Evolutionary conservation across 441 rosid genomes (phyloP), one percentile per base, ranked within the genome.

Genomic region (Erodium texanum): DNA sequence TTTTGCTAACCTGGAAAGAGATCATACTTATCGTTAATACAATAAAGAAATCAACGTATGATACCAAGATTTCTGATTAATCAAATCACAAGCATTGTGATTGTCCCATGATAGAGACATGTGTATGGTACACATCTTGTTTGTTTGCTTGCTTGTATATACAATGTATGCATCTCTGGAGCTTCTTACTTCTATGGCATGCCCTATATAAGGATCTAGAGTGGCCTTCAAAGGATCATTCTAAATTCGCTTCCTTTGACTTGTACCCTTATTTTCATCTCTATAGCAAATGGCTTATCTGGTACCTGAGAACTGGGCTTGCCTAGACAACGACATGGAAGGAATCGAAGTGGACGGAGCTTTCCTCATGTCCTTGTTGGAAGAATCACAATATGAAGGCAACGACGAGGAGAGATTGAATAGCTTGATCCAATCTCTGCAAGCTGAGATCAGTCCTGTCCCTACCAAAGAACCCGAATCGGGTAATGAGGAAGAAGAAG

Each of bases 391-490:
- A 0, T 54, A 67, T 0, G 70, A 78, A 5, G 85, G 77, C 12
- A 69, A 65, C 3, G 71, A 69, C 15, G 80, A 75, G 14, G 82
- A 81, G 70, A 78, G 74, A 62, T 12, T 83, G 50, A 78, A 81
- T 50, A 66, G 82, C 7, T 77, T 81, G 34, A 85, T 83, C 66
- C 79, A 73, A 50, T 83, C 85, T 7, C 63, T 82, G 32, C 84
- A 80, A 69, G 84, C 79, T 8, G 86, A 81, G 78, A 76, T 83
- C 70, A 79, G 78, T 71, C 61, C 66, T 36, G 64, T 59, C 32
- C 24, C 64, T 59, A 24, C 64, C 29, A 8, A 59, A 23, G 34
- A 22, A n/a, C 64, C 64, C 12, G 64, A 23, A 8, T 38, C 43
- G 10, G 43, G 12, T 38, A 38, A 14, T 14, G 43, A 38, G 43